A percentile compares a stretch with the other conserved stretches of the same genome.
Evolutionary conservation across 495 filamentous ascomycete genomes (phyloP).

Genomic region (Talaromyces trachyspermus): DNA sequence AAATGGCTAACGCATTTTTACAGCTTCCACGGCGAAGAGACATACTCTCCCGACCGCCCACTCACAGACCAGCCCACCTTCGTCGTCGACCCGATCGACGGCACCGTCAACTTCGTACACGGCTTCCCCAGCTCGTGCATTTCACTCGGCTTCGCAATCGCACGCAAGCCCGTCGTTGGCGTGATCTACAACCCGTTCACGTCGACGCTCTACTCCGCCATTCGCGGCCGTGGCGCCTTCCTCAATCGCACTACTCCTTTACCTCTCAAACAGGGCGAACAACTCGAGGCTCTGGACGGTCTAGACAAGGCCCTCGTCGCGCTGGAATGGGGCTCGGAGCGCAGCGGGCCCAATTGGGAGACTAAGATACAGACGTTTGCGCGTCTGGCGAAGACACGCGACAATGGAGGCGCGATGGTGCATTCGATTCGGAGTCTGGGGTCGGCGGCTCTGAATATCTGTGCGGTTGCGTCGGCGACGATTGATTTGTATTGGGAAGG

Average conservation of each 20-base stretch:
- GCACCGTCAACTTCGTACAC: slow-evolving; percentile 85
- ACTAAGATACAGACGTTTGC: slow-evolving; percentile 64
- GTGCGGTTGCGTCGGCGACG: slow-evolving; percentile 68
- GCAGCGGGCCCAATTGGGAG: slow-evolving; percentile 67
- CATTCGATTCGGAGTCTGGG: slow-evolving; percentile 70
- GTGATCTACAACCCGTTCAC: slow-evolving; percentile 81
- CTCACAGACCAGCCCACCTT: slow-evolving; percentile 72
- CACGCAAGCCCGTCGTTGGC: slow-evolving; percentile 59
- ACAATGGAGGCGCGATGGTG: slow-evolving; percentile 75
- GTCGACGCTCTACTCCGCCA: slow-evolving; percentile 59
- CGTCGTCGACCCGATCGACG: slow-evolving; percentile 85
- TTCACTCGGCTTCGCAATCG: slow-evolving; percentile 67
- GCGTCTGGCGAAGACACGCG: slow-evolving; percentile 52
- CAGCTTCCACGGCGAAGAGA: slow-evolving; percentile 77
- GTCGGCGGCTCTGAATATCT: slow-evolving; percentile 77
- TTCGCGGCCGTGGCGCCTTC: slow-evolving; percentile 62
- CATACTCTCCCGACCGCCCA: slow-evolving; percentile 58
- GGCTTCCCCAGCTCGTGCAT: slow-evolving; percentile 72
- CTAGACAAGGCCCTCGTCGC: slow-evolving; percentile 58
- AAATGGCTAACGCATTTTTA: too few species aligned
- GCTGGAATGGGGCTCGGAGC: slow-evolving; percentile 72
- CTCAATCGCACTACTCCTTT: slow-evolving; percentile 46
- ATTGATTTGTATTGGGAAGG: slow-evolving; percentile 90
- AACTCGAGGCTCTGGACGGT: slow-evolving; percentile 46
- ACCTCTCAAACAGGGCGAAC: slow-evolving; percentile 39